Evolutionary conservation across 1,284 basidiomycete genomes (phyloP), one percentile per base, ranked within the genome.

Genomic region (Neolentinus lepideus): DNA sequence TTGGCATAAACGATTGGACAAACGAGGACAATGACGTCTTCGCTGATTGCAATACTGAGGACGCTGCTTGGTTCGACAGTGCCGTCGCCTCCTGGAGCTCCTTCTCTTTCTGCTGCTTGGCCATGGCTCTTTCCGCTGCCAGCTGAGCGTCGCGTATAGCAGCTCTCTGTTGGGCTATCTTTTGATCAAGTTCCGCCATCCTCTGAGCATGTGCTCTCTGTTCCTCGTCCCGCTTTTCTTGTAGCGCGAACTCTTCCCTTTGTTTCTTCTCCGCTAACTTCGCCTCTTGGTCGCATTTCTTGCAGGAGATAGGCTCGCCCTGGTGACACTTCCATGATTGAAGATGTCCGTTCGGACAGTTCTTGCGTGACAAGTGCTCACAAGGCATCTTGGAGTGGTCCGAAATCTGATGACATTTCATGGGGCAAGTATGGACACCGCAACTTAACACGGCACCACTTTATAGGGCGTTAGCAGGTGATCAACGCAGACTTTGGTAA

Each of bases 351-450:
- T 67, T 70, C 2, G 62, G 54, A 61, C 80, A 83, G 29, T 61
- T 65, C 0, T 60, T 60, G 2, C 59, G 51, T 21, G 73, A 54
- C 16, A 62, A 55, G 12, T 67, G 59, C 31, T 62, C 58, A 61
- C 81, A 84, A 0, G 35, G 48, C 67, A 76, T 74, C 56, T 74
- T 71, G 0, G 75, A 70, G 61, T 84, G 81, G 50, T 82, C 72
- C 51, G 64, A 67, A 1, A 78, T 62, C 52, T 75, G 74, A 62
- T 85, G 83, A 54, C 83, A 85, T 62, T 77, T 83, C 1, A 72
- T 79, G 0, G 73, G 72, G 60, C 83, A 85, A 1, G 19, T 4
- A 59, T 84, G 83, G 3, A 43, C 4, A n/a, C 75, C 72, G 56
- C 82, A 85, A 3, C 63, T 71, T n/a, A 83, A 67, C 47, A 68